These are phyloP conservation scores for Aspergillus incahuasiensis DNA, from an alignment of 495 filamentous ascomycete genomes.

Conservation along the genomic window DNA sequence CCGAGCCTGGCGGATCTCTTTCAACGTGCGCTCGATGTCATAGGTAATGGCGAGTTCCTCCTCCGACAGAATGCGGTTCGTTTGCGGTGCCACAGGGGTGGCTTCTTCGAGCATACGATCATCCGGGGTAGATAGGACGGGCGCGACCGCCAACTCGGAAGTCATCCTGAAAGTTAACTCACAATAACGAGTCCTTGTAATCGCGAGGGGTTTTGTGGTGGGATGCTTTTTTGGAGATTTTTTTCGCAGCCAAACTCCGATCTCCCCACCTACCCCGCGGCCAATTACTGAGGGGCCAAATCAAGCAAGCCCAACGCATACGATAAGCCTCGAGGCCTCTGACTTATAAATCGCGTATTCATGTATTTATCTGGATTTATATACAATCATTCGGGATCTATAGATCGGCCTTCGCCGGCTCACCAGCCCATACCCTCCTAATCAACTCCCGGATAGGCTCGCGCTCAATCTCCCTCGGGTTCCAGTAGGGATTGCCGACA, in stretches of 20 bases:
- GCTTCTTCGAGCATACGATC: conserved; percentile 66
- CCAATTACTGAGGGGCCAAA: conserved; percentile 18
- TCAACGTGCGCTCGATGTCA: conserved; percentile 77
- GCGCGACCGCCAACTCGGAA: conserved; percentile 48
- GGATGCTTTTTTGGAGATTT: conserved; percentile 8
- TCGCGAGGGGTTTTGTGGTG: neutral
- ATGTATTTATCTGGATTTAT: conserved; percentile 8
- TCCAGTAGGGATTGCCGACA: conserved; percentile 60
- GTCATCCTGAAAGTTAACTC: conserved; percentile 19
- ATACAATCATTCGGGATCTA: conserved; percentile 23
- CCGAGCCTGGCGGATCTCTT: conserved; percentile 62
- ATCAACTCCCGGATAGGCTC: conserved; percentile 58
- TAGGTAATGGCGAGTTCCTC: conserved; percentile 74
- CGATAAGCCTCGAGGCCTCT: neutral
- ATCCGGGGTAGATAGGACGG: conserved; percentile 84
- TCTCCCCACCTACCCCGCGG: conserved; percentile 37
- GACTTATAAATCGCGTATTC: neutral
- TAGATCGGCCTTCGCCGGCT: conserved; percentile 55
- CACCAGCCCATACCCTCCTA: conserved; percentile 63
- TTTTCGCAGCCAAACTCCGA: conserved; percentile 24
- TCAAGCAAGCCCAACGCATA: neutral
- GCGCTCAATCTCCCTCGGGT: conserved; percentile 55
- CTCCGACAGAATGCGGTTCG: conserved; percentile 46
- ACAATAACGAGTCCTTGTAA: neutral
- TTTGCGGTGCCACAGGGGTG: conserved; percentile 27